These are phyloP conservation scores for Fusarium lateritium DNA, from an alignment of 2,329 filamentous ascomycete genomes.

Conservation along the genomic window DNA sequence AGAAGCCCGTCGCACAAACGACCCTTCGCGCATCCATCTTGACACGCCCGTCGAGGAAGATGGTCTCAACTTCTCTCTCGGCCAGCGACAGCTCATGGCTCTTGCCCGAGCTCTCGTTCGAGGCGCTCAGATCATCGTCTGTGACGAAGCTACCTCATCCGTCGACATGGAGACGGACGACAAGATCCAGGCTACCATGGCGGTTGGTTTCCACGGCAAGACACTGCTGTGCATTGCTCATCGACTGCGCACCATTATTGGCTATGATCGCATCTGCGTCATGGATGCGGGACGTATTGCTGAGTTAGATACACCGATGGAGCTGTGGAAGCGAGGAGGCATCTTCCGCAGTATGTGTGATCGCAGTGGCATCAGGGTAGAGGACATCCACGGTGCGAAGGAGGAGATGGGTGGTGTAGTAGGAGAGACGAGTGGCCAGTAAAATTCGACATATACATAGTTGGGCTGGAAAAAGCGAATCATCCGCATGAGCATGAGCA, in stretches of 20 bases:
- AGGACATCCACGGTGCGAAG: constrained; percentile 66
- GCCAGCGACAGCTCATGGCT: constrained; percentile 95
- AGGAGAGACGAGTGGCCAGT: constrained; percentile 28
- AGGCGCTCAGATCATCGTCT: constrained; percentile 91
- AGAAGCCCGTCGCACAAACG: constrained; percentile 75
- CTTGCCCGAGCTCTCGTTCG: constrained; percentile 91
- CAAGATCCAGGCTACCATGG: constrained; percentile 93
- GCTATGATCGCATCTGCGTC: constrained; percentile 95
- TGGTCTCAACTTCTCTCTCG: constrained; percentile 94
- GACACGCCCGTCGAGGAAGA: constrained; percentile 92
- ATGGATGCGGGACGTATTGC: constrained; percentile 93
- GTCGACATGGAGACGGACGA: constrained; percentile 98
- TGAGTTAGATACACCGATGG: constrained; percentile 84
- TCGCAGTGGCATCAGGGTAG: constrained; percentile 78
- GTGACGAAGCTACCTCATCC: constrained; percentile 93
- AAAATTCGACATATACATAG: not conserved
- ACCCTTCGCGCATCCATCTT: constrained; percentile 81
- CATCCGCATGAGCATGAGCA: not conserved
- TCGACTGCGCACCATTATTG: constrained; percentile 90
- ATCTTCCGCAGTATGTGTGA: constrained; percentile 95
- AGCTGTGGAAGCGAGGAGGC: constrained; percentile 79
- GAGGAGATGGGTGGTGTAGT: constrained; percentile 51
- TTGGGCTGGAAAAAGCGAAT: constrained; percentile 1
- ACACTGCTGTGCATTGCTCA: constrained; percentile 95
- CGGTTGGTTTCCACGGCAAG: constrained; percentile 85